Percentiles rank a stretch among this genome's conserved stretches.
phyloP scores from a whole-genome alignment of 2,329 filamentous ascomycete species.

The Nannizziopsis arthrosporioides region DNA sequence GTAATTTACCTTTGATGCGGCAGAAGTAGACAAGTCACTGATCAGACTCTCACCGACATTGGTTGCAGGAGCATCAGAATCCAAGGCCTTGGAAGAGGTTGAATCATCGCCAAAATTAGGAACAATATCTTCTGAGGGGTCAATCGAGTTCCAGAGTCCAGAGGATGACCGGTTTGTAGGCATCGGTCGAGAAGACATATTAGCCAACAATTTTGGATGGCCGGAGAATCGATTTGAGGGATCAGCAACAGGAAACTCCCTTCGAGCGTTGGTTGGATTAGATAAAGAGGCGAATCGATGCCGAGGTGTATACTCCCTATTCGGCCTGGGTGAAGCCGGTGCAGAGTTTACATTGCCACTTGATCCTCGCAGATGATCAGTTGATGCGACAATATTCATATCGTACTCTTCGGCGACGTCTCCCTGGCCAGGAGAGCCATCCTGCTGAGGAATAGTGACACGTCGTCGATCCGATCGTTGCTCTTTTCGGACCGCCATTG shows the following conservation, averaged over 20 bases:
- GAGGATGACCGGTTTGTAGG: conserved; percentile 15
- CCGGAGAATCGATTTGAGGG: neutral
- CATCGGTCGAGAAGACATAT: conserved; percentile 12
- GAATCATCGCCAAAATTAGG: conserved; percentile 26
- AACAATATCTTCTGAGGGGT: conserved; percentile 25
- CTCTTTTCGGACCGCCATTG: conserved; percentile 59
- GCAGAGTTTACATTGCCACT: conserved; percentile 22
- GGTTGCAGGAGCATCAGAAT: neutral
- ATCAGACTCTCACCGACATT: neutral
- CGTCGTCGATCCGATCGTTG: neutral
- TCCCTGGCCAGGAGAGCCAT: conserved; percentile 1
- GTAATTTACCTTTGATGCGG: neutral
- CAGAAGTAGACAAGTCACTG: neutral
- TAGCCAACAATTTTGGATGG: conserved; percentile 6
- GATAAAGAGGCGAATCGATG: conserved; percentile 24
- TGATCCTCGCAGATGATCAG: conserved; percentile 48
- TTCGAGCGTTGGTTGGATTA: conserved; percentile 17
- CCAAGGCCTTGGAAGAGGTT: neutral
- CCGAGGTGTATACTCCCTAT: conserved; percentile 24
- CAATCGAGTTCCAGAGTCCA: conserved; percentile 29
- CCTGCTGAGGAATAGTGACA: neutral
- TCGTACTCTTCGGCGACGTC: conserved; percentile 41
- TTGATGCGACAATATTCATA: conserved; percentile 48
- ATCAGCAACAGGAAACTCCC: conserved; percentile 19
- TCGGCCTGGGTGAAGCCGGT: conserved; percentile 17